These are phyloP conservation scores for Gossypium longicalyx DNA, from an alignment of 345 rosid species.

Conservation along the genomic window DNA sequence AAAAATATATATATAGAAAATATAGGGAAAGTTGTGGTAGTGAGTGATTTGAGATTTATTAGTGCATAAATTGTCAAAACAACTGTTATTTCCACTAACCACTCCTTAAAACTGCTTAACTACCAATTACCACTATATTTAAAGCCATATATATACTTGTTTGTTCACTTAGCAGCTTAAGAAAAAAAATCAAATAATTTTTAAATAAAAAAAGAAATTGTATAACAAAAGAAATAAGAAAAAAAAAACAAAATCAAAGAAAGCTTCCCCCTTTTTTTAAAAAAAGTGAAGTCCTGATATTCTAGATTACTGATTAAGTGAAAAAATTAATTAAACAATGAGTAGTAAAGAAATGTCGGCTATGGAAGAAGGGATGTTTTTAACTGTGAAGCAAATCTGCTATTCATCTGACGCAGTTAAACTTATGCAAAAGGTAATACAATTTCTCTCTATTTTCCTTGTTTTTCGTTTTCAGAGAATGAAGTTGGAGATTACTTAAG, in stretches of 20 bases:
- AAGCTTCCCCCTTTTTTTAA: too few relatives aligned
- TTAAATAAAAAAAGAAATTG: not conserved
- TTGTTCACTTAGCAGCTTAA: not conserved
- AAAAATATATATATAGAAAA: too few relatives aligned
- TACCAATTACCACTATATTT: not conserved
- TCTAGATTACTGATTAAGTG: not conserved
- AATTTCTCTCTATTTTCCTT: not conserved
- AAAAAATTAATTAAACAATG: not conserved
- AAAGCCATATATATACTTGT: not conserved
- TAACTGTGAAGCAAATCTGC: not conserved
- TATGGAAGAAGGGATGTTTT: not conserved
- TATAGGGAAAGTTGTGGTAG: not conserved
- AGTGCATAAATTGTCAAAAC: not conserved
- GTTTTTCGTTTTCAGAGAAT: too few relatives aligned
- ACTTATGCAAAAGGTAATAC: slow-evolving; percentile 18
- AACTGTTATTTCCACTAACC: slow-evolving; percentile 7
- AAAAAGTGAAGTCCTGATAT: not conserved
- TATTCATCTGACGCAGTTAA: slow-evolving; percentile 2
- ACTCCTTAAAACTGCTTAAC: slow-evolving; percentile 19
- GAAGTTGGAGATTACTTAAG: too few relatives aligned
- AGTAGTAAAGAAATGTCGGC: not conserved
- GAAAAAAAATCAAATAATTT: not conserved
- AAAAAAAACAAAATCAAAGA: not conserved
- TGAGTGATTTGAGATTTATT: not conserved
- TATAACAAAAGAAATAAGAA: not conserved